Evolutionary conservation across 805 yeast species (phyloP), one percentile per base, ranked within the genome.

Genomic region (Lachancea waltii): DNA sequence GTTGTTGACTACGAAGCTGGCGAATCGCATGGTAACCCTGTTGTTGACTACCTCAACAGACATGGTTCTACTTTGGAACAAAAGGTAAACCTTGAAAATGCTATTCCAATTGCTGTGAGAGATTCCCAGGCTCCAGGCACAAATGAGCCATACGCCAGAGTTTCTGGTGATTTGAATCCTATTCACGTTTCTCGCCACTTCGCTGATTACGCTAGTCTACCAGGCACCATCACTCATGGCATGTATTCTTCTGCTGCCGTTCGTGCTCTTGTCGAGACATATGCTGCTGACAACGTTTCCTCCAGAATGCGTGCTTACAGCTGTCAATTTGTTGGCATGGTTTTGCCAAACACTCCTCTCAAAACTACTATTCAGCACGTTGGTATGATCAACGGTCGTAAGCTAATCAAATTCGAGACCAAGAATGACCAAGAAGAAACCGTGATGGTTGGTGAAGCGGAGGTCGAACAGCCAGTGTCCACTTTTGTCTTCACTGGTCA

Each of bases 331-430:
- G 86, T 83, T 36, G 96, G 95, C 51, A 92, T 92, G 99, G 97
- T 92, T 35, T 74, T 92, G 56, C 99, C 99, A 53, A 90, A 90
- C 64, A 95, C 90, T 60, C 79, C 75, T 46, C 75, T 92, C 56
- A 79, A 80, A 48, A 87, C 97, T 28, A 77, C 80, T 47, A 75
- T 92, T 53, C 95, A 89, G 67, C 98, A 94, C 58, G 77, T 85
- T 64, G 98, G 97, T 69, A 92, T 92, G 99, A 86, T 92, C 60
- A 92, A 90, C 56, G 99, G 99, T 63, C 85, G 99, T 69, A 94
- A 92, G 79, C 82, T 92, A 59, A 77, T 92, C 60, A 85, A 85
- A 72, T 86, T 92, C 51, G 92, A 83, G 67, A 82, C 96, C 46
- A 75, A 74, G 66, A 87, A 87, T 65, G 77, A 76, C 50, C 86